Percentiles rank a stretch among this genome's conserved stretches.
These are phyloP conservation scores for Cadophora luteo-olivacea DNA, from an alignment of 2,329 filamentous ascomycete species.

Conservation along the genomic window DNA sequence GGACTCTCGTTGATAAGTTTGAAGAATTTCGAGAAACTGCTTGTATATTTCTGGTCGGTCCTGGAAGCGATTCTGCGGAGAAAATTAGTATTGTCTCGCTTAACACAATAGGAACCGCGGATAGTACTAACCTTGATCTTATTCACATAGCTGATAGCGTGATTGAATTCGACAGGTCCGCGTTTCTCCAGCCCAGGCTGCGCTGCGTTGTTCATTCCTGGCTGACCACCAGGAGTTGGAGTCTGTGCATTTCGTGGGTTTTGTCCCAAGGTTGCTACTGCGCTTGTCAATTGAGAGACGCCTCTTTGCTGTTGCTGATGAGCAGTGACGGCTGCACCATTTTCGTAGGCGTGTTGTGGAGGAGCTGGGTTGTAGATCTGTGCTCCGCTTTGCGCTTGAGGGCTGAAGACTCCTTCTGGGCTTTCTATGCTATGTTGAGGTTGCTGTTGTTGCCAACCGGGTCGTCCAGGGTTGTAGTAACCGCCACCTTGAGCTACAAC, in stretches of 20 bases:
- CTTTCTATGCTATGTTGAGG: constrained; percentile 67
- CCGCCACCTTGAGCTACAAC: constrained; percentile 41
- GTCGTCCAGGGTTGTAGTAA: constrained; percentile 49
- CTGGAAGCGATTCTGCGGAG: constrained; percentile 85
- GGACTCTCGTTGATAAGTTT: constrained; percentile 97
- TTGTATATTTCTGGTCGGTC: constrained; percentile 99
- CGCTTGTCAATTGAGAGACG: constrained; percentile 70
- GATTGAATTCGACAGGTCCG: constrained; percentile 97
- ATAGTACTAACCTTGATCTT: constrained; percentile 84
- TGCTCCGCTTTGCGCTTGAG: constrained; percentile 59
- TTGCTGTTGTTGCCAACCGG: constrained; percentile 58
- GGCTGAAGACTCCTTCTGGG: constrained; percentile 67
- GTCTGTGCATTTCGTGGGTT: constrained; percentile 63
- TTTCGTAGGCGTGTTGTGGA: constrained; percentile 49
- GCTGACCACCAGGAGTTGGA: constrained; percentile 62
- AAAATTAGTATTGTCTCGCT: not conserved
- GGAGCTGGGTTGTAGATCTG: constrained; percentile 53
- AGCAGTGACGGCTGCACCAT: constrained; percentile 47
- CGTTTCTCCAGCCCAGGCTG: constrained; percentile 78
- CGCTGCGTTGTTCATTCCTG: constrained; percentile 67
- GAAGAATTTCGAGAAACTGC: constrained; percentile 96
- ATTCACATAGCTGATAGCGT: constrained; percentile 98
- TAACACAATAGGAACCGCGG: constrained; percentile 13
- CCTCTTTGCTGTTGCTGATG: constrained; percentile 71
- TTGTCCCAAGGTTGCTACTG: constrained; percentile 52